A percentile compares a stretch with the other conserved stretches of the same genome.
Evolutionary conservation across 257 asterid species (phyloP).

Genomic region (Verbascum thapsus): DNA sequence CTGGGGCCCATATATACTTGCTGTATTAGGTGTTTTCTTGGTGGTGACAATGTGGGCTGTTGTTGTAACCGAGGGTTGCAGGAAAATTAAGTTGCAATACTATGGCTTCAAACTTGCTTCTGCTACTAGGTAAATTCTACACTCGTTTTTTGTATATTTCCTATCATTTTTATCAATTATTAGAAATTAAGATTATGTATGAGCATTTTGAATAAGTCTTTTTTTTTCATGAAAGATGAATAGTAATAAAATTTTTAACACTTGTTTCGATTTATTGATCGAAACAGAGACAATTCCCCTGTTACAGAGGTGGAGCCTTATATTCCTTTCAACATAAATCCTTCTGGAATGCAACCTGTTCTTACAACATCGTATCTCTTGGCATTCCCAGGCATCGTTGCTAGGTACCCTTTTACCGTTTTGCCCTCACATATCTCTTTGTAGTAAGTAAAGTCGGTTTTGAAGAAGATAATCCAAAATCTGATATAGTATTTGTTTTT

Average conservation of each 20-base stretch:
- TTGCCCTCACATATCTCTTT: conserved; percentile 11
- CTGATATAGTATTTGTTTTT: conserved; percentile 32
- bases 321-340: conserved; percentile 98
- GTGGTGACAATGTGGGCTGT: conserved; percentile 97
- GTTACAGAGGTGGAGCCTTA: conserved; percentile 96
- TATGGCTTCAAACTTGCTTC: conserved; percentile 97
- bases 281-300: conserved; percentile 80
- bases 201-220: no score
- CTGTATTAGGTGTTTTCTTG: conserved; percentile 72
- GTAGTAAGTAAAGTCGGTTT: conserved; percentile 8
- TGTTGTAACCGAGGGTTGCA: conserved; percentile 90
- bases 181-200: no score
- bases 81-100: conserved; percentile 94
- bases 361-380: conserved; percentile 90
- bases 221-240: no score
- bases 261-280: conserved; percentile 24
- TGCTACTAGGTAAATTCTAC: conserved; percentile 66
- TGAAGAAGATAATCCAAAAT: no score
- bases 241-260: no score
- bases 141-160: no score
- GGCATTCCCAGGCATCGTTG: conserved; percentile 91
- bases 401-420: conserved; percentile 52
- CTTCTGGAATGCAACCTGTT: conserved; percentile 99
- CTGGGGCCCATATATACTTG: conserved; percentile 83
- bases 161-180: no score